Conservation (phyloP, 2,329 filamentous ascomycete genomes). For the Chrysosporium queenslandicum region DNA sequence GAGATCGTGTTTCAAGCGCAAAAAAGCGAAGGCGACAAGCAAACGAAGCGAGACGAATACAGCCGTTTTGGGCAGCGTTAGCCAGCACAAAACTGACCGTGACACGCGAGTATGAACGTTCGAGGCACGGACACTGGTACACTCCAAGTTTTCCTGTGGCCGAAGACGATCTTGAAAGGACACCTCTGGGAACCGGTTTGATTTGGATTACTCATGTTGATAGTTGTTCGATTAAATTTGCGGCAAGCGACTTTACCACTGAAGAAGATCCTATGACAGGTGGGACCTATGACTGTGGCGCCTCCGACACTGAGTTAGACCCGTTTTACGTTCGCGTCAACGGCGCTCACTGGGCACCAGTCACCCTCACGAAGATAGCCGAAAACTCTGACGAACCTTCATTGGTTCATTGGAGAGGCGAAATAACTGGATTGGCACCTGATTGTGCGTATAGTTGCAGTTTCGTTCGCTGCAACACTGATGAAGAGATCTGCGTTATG, state of each 20-base stretch:
- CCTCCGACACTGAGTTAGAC: conserved; percentile 34
- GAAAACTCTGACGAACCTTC: conserved; percentile 37
- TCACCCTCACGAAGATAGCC: conserved; percentile 42
- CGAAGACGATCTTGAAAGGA: conserved; percentile 35
- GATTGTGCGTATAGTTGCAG: conserved; percentile 56
- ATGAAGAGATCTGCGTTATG: conserved; percentile 49
- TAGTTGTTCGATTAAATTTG: conserved; percentile 40
- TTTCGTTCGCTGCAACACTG: conserved; percentile 48
- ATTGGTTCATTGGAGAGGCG: conserved; percentile 47
- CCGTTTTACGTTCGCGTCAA: conserved; percentile 58
- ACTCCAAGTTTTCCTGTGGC: conserved; percentile 27
- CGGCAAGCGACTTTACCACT: conserved; percentile 33
- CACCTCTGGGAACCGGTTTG: conserved; percentile 35
- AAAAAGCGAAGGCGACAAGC: conserved; percentile 88
- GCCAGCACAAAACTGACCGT: conserved; percentile 95
- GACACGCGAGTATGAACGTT: conserved; percentile 81
- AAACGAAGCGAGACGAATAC: conserved; percentile 77
- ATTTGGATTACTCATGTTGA: conserved; percentile 41
- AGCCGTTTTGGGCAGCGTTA: conserved; percentile 87
- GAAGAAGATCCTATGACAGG: conserved; percentile 22
- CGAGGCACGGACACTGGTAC: conserved; percentile 37
- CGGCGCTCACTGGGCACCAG: conserved; percentile 55
- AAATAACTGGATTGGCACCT: conserved; percentile 55
- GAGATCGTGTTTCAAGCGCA: conserved; percentile 49
- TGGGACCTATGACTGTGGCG: conserved; percentile 3